Evolutionary conservation across 768 basidiomycete species (phyloP), one percentile per base, ranked within the genome.

Genomic region (Boletus speciosus): DNA sequence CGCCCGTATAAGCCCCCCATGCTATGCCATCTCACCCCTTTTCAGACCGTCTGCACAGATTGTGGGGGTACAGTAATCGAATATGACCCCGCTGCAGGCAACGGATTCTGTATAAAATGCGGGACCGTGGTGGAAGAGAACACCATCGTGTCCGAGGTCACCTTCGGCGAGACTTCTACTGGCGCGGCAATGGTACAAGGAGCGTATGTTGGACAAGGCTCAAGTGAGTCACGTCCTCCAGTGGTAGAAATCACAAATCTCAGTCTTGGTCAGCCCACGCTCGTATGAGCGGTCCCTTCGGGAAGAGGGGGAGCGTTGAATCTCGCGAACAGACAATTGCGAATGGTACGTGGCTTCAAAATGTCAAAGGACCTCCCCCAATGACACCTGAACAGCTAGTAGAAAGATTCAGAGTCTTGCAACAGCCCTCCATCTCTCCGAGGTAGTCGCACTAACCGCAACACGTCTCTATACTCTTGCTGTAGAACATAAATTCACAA

Each of bases 141-240:
- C 65, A 84, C 88, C 3, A 93, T 98, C 55, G 92, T 98, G 10
- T 90, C 87, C 58, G 97, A 99, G 68, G 83, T 99, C 51, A 84
- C 86, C 1, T 99, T 99, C 61, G 93, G 93, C n/a, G 97, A 99
- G 76, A 89, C 90, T 5, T 81, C 88, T 11, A 80, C 82, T 29
- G 97, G 97, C 25, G 92, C 94, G 5, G 95, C 96, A 1, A 91
- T 98, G 78, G 95, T 97, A 2, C 90, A 95, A 64, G 97, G 97
- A 3, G 86, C 88, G 3, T 97, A 90, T 63, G 93, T 99, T 12
- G 90, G 82, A 0, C 88, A 91, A 63, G 90, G 92, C 52, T 85
- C 94, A 43, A 95, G 95, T 98, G 65, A 69, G 90, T 82, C 14
- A 47, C 19, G 0, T 41, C 19, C 7, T 51, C 2, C 27, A 38